Evolutionary conservation across 1,284 basidiomycete species (phyloP).

Genomic region (Exobasidium cylindrosporum): DNA sequence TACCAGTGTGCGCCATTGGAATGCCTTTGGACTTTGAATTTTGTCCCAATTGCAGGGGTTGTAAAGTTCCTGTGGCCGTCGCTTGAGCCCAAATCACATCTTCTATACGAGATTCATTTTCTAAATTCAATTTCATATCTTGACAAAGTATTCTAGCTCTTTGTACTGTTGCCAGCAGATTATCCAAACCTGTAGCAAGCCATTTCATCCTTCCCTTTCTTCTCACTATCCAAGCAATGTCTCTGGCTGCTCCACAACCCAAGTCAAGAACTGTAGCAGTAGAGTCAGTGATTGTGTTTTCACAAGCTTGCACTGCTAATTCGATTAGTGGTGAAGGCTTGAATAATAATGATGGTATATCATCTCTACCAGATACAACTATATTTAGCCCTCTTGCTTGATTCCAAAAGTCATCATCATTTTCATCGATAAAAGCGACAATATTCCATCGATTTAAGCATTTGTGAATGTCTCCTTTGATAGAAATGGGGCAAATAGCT

Average conservation of each 20-base stretch:
- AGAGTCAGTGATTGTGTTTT: not conserved
- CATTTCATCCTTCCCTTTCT: not conserved
- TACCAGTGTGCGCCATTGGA: not conserved
- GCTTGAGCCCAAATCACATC: constrained; percentile 9
- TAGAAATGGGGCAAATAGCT: not conserved
- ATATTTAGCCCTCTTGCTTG: not conserved
- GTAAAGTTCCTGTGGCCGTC: not conserved
- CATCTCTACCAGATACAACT: not conserved
- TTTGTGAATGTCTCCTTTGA: not conserved
- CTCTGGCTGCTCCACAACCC: constrained; percentile 11
- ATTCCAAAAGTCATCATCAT: constrained; percentile 2
- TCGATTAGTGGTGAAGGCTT: not conserved
- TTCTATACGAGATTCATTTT: not conserved
- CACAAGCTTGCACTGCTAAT: not conserved
- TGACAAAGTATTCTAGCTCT: not conserved
- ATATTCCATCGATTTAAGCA: constrained; percentile 2
- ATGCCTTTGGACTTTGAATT: not conserved
- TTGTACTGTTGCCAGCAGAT: constrained; percentile 1
- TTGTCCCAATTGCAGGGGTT: not conserved
- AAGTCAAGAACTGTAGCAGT: not conserved
- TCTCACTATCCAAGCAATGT: constrained; percentile 5
- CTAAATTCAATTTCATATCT: not conserved
- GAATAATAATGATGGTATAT: constrained; percentile 3
- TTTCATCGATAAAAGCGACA: not conserved
- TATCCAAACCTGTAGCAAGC: constrained; percentile 3